These are phyloP conservation scores for Silene conica DNA, from an alignment of 148 eudicot species.

Conservation along the genomic window DNA sequence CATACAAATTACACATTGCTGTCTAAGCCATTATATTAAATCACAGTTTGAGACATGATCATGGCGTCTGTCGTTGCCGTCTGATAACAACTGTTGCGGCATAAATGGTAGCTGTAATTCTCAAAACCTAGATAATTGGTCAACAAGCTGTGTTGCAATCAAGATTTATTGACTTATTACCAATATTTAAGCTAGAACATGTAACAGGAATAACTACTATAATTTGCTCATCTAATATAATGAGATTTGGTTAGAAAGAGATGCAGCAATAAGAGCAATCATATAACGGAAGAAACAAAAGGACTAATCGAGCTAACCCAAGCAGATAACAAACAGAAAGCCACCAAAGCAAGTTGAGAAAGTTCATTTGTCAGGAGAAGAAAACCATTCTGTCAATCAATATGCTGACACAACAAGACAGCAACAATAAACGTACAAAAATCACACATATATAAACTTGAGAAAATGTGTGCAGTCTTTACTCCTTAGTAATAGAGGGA, in stretches of 20 bases:
- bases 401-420: constrained; percentile 9
- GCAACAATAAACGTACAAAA: background rate
- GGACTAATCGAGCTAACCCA: constrained; percentile 56
- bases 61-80: background rate
- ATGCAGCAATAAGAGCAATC: background rate
- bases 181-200: background rate
- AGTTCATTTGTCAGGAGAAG: constrained; percentile 87
- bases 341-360: constrained; percentile 94
- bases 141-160: background rate
- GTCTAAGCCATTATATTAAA: background rate
- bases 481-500: too few relatives aligned
- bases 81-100: background rate
- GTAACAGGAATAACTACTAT: background rate
- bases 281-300: background rate
- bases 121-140: background rate
- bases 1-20: background rate
- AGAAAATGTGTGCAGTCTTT: background rate
- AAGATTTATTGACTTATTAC: background rate
- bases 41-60: background rate
- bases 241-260: background rate
- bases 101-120: background rate
- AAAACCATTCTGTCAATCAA: constrained; percentile 9
- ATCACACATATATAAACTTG: background rate
- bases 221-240: background rate
- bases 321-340: constrained; percentile 96